These are phyloP conservation scores for Lactifluus subvellereus DNA, from an alignment of 768 basidiomycete genomes.

Conservation along the genomic window DNA sequence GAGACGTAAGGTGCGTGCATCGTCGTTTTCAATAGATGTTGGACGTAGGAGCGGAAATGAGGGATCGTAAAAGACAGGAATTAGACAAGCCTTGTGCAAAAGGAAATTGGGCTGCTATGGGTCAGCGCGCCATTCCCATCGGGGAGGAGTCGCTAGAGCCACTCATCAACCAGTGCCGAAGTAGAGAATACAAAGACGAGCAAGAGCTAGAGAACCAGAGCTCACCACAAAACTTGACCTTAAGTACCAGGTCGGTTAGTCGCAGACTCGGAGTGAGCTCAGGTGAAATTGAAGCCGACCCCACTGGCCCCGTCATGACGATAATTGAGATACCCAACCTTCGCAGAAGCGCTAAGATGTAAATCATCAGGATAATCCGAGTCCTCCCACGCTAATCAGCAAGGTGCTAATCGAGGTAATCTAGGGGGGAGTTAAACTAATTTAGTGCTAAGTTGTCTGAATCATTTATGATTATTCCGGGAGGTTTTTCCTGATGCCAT, in stretches of 20 bases:
- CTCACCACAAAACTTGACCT: background rate
- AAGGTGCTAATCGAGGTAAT: too few relatives aligned
- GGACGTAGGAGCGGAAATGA: background rate
- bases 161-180: slow-evolving; percentile 11
- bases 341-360: too few relatives aligned
- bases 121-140: background rate
- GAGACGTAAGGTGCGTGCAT: slow-evolving; percentile 2
- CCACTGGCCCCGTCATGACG: too few relatives aligned
- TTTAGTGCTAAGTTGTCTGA: too few relatives aligned
- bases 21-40: background rate
- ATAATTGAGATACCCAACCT: too few relatives aligned
- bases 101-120: background rate
- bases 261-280: too few relatives aligned
- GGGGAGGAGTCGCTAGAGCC: background rate
- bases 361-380: too few relatives aligned
- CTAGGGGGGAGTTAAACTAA: too few relatives aligned
- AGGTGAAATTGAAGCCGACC: too few relatives aligned
- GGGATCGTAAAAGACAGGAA: background rate
- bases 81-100: background rate
- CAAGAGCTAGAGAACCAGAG: background rate
- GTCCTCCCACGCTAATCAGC: too few relatives aligned
- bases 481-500: too few relatives aligned
- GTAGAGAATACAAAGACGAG: background rate
- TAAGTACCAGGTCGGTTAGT: background rate
- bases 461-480: too few relatives aligned